Evolutionary conservation across 305 asterid species (phyloP).

Genomic region (Ajuga reptans): DNA sequence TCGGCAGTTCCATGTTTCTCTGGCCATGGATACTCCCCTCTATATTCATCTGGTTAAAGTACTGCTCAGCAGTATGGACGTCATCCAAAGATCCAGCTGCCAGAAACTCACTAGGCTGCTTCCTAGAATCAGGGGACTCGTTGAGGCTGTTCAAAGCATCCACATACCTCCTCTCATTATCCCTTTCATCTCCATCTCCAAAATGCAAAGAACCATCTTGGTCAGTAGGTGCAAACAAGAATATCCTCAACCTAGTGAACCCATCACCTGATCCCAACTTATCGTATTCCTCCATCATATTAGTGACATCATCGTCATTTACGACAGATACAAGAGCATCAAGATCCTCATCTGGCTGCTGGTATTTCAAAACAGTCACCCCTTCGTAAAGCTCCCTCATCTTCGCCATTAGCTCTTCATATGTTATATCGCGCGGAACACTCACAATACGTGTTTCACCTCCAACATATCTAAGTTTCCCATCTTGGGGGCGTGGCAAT

Average conservation of each 20-base stretch:
- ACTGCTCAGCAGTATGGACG: conserved; percentile 53
- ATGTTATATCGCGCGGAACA: conserved; percentile 62
- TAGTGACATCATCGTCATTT: conserved; percentile 85
- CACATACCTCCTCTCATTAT: conserved; percentile 80
- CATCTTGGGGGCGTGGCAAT: conserved; percentile 92
- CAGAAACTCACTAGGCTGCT: conserved; percentile 40
- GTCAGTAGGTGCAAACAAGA: conserved; percentile 53
- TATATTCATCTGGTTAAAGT: conserved; percentile 55
- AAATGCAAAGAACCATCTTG: conserved; percentile 69
- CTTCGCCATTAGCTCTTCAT: conserved; percentile 72
- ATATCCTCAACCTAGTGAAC: conserved; percentile 79
- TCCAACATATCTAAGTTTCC: conserved; percentile 89
- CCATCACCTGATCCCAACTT: conserved; percentile 78
- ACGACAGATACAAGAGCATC: conserved; percentile 95
- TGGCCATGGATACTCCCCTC: conserved; percentile 60
- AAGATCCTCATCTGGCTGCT: conserved; percentile 96
- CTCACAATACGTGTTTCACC: conserved; percentile 90
- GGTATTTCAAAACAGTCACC: conserved; percentile 63
- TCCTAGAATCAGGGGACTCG: conserved; percentile 64
- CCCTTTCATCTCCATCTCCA: conserved; percentile 80
- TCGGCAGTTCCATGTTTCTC: conserved; percentile 65
- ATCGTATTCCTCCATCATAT: conserved; percentile 98
- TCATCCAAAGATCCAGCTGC: conserved; percentile 52
- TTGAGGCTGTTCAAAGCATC: conserved; percentile 88
- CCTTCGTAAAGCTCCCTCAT: conserved; percentile 88